Conservation (phyloP, 257 asterid genomes). For the Coffea eugenioides region DNA sequence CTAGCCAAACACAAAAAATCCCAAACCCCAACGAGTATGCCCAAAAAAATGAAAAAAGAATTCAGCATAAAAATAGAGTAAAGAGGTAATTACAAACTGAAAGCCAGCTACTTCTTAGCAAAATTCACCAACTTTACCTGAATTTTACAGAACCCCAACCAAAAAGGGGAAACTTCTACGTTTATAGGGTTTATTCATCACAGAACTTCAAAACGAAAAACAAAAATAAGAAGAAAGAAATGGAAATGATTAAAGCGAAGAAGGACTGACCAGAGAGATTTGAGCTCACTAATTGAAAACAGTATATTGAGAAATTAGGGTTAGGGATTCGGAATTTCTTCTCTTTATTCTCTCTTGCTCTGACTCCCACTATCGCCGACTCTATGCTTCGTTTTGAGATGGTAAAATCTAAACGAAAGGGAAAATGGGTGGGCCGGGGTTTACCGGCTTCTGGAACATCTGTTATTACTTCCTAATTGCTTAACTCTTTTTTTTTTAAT, state of each 20-base stretch:
- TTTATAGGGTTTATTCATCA: neutral
- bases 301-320: neutral
- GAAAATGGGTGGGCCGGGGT: neutral
- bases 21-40: neutral
- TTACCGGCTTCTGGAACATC: too few relatives aligned
- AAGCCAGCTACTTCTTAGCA: too few relatives aligned
- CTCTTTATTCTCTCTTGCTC: neutral
- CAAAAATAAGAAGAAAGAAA: neutral
- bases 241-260: neutral
- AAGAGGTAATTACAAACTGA: too few relatives aligned
- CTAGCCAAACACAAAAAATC: neutral
- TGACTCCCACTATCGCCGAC: neutral
- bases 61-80: too few relatives aligned
- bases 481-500: too few relatives aligned
- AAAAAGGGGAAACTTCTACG: neutral
- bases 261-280: neutral
- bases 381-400: neutral
- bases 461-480: too few relatives aligned
- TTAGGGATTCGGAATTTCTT: neutral
- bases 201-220: neutral
- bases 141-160: neutral
- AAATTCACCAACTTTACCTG: neutral
- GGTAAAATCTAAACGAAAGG: neutral
- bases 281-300: neutral
- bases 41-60: too few relatives aligned